Base-by-base conservation (phyloP, 805 yeast genomes). In the Wickerhamomyces queroliae region DNA sequence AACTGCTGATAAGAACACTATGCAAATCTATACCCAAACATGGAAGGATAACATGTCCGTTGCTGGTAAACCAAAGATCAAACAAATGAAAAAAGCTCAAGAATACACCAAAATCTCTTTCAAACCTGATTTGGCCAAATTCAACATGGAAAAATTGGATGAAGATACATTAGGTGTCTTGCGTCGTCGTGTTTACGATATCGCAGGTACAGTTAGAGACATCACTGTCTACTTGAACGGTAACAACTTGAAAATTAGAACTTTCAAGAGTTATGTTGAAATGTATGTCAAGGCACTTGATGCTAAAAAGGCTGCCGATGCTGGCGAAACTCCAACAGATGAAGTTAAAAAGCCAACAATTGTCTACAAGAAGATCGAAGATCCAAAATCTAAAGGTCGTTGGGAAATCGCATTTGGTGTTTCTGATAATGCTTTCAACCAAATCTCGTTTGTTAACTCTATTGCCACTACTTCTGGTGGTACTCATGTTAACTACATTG, bases 401-500 rank as follows among this genome's bases (percentile, higher is more conserved):
- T 93, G 99, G 99, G 99, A 93, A 61, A 62, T 93, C 44, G 99
- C 95, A 0, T 91, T 93, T 66, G 91, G 95, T 1, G 83, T 89
- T 5, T 85, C 97, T 32, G 96, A 89, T 54, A 91, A 90, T 4
- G 65, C 76, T 2, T 93, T 93, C 63, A 86, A 87, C 52, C 99
- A 93, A 61, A 93, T 93, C 32, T 90, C 97, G 26, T 93, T 93
- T 65, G 99, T 93, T 13, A 93, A 93, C 59, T 89, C 97, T 7
- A 93, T 93, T 58, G 99, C 99, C 1, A 93, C 99, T 0, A 91
- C 98, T 0, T 67, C 91, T 1, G 99, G 99, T 44, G 99, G 99
- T 51, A 85, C 99, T 0, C 99, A 93, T 60, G 95, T 89, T 26
- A 89, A 83, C 49, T 78, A 82, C 57, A 73, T 90, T 23, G 70